Conservation (phyloP, 1,284 basidiomycete genomes). For the Rhodotorula sp. region DNA sequence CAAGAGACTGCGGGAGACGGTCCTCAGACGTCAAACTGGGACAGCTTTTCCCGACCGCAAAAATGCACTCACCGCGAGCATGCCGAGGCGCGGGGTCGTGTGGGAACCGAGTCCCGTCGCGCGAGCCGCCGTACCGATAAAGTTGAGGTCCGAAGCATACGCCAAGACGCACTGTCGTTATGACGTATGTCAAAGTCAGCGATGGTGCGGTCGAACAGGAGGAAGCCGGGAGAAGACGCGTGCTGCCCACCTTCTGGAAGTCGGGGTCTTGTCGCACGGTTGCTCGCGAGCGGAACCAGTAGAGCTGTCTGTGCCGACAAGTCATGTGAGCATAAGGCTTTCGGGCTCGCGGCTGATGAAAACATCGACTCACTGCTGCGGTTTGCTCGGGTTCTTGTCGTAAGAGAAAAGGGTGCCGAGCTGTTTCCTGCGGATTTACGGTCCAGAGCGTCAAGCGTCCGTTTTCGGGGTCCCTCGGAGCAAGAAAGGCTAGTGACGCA, state of each 20-base stretch:
- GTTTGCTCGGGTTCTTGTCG: slow-evolving; percentile 14
- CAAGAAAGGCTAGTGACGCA: neutral
- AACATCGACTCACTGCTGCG: slow-evolving; percentile 35
- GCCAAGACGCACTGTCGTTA: slow-evolving; percentile 70
- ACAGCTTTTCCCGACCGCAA: slow-evolving; percentile 3
- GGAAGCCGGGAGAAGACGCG: slow-evolving; percentile 1
- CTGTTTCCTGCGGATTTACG: slow-evolving; percentile 53
- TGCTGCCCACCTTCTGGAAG: slow-evolving; percentile 68
- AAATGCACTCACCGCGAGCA: slow-evolving; percentile 54
- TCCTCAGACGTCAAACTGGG: neutral
- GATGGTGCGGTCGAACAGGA: neutral
- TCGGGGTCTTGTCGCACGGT: slow-evolving; percentile 65
- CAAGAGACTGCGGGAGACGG: slow-evolving; percentile 56
- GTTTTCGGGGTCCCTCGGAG: no score
- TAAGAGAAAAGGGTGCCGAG: slow-evolving; percentile 48
- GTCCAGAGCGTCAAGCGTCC: neutral
- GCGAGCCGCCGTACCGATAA: slow-evolving; percentile 65
- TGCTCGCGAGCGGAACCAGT: slow-evolving; percentile 70
- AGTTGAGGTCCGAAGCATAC: slow-evolving; percentile 71
- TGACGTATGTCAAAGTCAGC: no score
- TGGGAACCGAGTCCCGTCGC: slow-evolving; percentile 59
- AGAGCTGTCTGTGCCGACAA: slow-evolving; percentile 56
- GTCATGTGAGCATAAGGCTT: neutral
- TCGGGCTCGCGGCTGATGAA: neutral
- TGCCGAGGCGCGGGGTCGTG: slow-evolving; percentile 57